phyloP scores from a whole-genome alignment of 1,139 yeast genomes.

The Scheffersomyces segobiensis region DNA sequence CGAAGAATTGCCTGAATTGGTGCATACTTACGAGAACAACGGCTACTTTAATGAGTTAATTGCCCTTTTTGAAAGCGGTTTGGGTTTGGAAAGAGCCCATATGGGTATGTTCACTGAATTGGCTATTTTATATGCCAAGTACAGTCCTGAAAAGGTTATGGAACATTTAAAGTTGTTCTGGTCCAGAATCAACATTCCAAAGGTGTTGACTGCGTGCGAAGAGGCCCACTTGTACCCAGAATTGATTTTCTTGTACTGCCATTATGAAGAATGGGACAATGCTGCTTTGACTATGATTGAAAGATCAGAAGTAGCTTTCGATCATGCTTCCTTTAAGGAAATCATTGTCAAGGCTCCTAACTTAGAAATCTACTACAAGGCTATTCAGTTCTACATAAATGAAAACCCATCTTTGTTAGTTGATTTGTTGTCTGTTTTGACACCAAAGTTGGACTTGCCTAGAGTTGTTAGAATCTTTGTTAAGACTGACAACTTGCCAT shows the following conservation, averaged over 20 bases:
- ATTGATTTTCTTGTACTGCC: constrained; percentile 92
- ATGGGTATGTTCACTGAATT: constrained; percentile 99
- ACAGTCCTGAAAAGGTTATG: constrained; percentile 87
- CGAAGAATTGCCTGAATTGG: constrained; percentile 91
- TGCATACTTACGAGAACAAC: constrained; percentile 78
- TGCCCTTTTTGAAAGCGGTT: constrained; percentile 90
- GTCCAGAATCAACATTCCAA: constrained; percentile 98
- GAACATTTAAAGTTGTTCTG: constrained; percentile 97
- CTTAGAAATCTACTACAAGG: constrained; percentile 95
- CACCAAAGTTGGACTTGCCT: constrained; percentile 92
- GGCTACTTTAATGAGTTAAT: constrained; percentile 93
- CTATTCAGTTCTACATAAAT: constrained; percentile 88
- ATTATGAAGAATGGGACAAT: constrained; percentile 99
- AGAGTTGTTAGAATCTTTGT: constrained; percentile 95
- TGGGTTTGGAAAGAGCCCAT: constrained; percentile 96
- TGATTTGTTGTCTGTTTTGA: constrained; percentile 78
- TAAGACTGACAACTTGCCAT: constrained; percentile 92
- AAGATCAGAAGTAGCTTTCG: constrained; percentile 89
- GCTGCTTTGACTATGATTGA: constrained; percentile 98
- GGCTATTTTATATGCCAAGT: constrained; percentile 87
- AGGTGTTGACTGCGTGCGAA: constrained; percentile 92
- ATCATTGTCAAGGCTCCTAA: constrained; percentile 93
- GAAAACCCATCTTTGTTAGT: constrained; percentile 91
- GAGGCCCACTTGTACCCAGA: constrained; percentile 96
- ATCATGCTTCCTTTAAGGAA: constrained; percentile 91